These are phyloP conservation scores for Naganishia liquefaciens DNA, from an alignment of 1,284 basidiomycete species.

Conservation along the genomic window DNA sequence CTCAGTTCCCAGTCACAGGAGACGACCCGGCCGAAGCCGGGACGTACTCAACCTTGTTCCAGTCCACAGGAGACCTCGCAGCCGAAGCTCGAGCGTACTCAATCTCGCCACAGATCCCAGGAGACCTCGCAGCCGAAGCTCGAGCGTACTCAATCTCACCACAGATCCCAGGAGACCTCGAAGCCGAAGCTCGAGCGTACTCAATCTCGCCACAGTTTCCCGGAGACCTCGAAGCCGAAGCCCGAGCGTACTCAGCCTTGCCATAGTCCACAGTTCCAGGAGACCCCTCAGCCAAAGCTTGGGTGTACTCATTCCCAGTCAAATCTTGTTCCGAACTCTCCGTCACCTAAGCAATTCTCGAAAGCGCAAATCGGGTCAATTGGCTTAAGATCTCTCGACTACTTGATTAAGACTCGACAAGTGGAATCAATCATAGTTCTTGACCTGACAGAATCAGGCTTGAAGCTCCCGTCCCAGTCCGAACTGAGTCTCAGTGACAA, in stretches of 20 bases:
- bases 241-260: neutral
- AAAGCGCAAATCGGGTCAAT: conserved; percentile 5
- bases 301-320: neutral
- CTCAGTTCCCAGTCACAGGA: neutral
- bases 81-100: neutral
- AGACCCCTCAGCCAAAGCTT: neutral
- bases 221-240: neutral
- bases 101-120: neutral
- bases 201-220: neutral
- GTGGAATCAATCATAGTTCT: conserved; percentile 1
- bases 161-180: neutral
- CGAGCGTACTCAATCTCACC: neutral
- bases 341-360: neutral
- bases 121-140: neutral
- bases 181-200: neutral
- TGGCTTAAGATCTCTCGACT: conserved; percentile 6
- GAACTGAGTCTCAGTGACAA: conserved; percentile 4
- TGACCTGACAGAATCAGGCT: conserved; percentile 10
- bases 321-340: too few species aligned
- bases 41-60: neutral
- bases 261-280: neutral
- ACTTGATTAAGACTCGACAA: conserved; percentile 15
- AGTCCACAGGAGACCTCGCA: neutral
- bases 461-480: conserved; percentile 6
- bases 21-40: neutral